Conservation (phyloP, 805 yeast species). For the Starmera caribaea region DNA sequence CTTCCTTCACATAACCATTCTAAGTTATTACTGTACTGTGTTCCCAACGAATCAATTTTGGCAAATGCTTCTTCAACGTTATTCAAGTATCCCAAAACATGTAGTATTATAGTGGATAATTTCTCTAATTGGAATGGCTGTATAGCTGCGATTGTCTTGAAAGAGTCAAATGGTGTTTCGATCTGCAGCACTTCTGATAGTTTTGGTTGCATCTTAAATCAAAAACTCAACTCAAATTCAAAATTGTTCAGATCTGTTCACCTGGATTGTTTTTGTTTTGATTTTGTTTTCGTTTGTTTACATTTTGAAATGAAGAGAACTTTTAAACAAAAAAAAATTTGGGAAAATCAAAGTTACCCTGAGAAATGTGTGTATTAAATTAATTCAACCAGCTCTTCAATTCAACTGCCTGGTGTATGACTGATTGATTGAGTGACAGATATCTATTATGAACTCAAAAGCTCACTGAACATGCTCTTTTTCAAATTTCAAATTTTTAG, state of each 20-base stretch:
- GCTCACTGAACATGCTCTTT: conserved; percentile 2
- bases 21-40: conserved; percentile 3
- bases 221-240: not conserved
- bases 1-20: conserved; percentile 26
- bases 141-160: conserved; percentile 13
- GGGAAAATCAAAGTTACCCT: too few species aligned
- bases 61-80: conserved; percentile 9
- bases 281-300: conserved; percentile 3
- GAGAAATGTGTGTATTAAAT: too few species aligned
- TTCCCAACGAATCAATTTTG: not conserved
- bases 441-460: too few species aligned
- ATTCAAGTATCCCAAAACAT: conserved; percentile 11
- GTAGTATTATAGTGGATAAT: conserved; percentile 12
- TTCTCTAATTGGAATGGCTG: conserved; percentile 17
- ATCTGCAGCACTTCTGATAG: conserved; percentile 16
- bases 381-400: too few species aligned
- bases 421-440: too few species aligned
- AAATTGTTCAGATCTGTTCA: conserved; percentile 2
- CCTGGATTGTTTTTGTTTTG: not conserved
- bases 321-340: too few species aligned
- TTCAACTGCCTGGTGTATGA: too few species aligned
- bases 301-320: too few species aligned
- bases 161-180: conserved; percentile 16
- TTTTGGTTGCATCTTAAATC: not conserved
- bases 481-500: conserved; percentile 2